Conservation (phyloP, 257 asterid species). For the Plantago ovata region DNA sequence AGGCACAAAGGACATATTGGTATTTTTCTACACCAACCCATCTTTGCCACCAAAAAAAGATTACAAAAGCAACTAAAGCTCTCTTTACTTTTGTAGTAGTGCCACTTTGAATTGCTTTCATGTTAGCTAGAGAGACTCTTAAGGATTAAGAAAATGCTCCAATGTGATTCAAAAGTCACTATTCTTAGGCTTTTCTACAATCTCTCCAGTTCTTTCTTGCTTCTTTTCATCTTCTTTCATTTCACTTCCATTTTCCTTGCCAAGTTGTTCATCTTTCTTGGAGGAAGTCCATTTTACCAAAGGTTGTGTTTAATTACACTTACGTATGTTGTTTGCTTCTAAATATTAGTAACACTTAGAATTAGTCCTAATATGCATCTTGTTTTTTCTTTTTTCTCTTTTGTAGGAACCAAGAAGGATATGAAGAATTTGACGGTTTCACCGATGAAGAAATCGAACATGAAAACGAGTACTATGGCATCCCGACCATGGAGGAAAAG, state of each 20-base stretch:
- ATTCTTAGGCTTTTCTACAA: conserved; percentile 65
- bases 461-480: conserved; percentile 18
- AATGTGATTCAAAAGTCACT: conserved; percentile 46
- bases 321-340: too few species aligned
- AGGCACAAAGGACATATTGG: conserved; percentile 30
- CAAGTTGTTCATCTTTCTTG: conserved; percentile 59
- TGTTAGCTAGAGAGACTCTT: conserved; percentile 28
- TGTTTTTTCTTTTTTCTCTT: background rate
- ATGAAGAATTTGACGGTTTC: conserved; percentile 43
- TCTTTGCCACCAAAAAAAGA: conserved; percentile 24
- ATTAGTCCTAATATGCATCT: too few species aligned
- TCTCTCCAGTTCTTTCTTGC: conserved; percentile 60
- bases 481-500: conserved; percentile 21
- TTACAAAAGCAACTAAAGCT: conserved; percentile 53
- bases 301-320: conserved; percentile 32
- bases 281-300: conserved; percentile 66
- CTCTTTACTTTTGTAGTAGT: conserved; percentile 22
- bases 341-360: too few species aligned
- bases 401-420: conserved; percentile 56
- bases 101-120: conserved; percentile 47
- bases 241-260: conserved; percentile 69
- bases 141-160: conserved; percentile 62
- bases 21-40: conserved; percentile 16
- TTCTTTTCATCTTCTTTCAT: conserved; percentile 67
- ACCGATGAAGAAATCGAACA: conserved; percentile 27